Evolutionary conservation across 345 rosid genomes (phyloP), one percentile per base, ranked within the genome.

Genomic region (Moricandia moricandioides): DNA sequence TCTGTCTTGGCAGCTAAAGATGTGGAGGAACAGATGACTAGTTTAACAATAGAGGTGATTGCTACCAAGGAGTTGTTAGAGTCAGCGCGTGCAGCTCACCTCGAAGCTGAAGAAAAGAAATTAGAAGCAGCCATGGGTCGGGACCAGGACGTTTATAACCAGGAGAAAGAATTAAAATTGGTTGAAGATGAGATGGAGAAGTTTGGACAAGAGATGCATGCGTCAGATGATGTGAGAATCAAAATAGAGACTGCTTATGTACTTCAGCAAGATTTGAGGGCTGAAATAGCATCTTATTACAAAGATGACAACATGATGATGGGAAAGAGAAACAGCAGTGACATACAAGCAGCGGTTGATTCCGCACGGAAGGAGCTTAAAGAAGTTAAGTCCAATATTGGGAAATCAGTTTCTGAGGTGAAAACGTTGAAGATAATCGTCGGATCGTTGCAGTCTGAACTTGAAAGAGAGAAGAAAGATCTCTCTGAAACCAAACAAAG

Each of bases 31-130:
- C 98, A 73, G 7, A 90, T 95, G 74, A 93, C 87, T 69, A 88
- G 90, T 57, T 85, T 90, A 72, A 86, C 89, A 0, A 91, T 92
- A 70, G 96, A 92, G 84, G 52, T 92, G 47, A 86, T 92, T 70
- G 85, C 90, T 7, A 73, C 90, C 1, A 92, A 90, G 80, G 91
- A 92, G 81, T 76, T 89, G 40, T 73, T 95, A 49, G 92, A 90
- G 82, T 88, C 93, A 37, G 97, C 97, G 12, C 97, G 89, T 59
- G 88, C 93, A 10, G 84, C 92, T 12, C 92, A 90, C 82, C 79
- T 92, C 62, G 96, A 92, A 81, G 97, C 97, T 2, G 93, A 95
- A 79, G 97, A 89, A 40, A 88, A 85, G 65, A 89, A 91, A 75
- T 71, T 88, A 2, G 89, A 88, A 29, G 93, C 91, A n/a, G 88